Evolutionary conservation across 306 rosid genomes (phyloP).

Genomic region (Citrullus mucosospermus): DNA sequence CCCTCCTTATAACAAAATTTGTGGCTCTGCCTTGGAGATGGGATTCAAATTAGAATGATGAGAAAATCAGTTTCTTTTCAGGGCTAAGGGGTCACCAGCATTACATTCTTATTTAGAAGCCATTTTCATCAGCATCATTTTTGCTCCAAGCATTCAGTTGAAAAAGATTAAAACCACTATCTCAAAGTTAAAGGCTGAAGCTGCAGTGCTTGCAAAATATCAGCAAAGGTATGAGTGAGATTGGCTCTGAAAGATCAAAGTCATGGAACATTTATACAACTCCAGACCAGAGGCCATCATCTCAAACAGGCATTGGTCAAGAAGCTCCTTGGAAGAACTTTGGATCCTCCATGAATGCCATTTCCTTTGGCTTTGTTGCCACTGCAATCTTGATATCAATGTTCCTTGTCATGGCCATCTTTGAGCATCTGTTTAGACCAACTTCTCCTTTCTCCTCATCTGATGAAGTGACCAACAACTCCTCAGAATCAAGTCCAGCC

Average conservation of each 20-base stretch:
- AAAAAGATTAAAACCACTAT: not conserved
- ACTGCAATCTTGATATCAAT: constrained; percentile 85
- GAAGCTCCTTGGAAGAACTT: constrained; percentile 63
- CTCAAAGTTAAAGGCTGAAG: not conserved
- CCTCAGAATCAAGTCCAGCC: constrained; percentile 26
- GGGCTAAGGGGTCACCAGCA: not conserved
- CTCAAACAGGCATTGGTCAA: constrained; percentile 41
- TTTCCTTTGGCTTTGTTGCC: constrained; percentile 88
- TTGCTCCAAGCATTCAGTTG: not conserved
- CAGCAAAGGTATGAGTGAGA: constrained; percentile 32
- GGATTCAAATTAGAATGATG: not conserved
- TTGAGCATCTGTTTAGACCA: constrained; percentile 79
- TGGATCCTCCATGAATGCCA: constrained; percentile 85
- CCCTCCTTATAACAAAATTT: not conserved
- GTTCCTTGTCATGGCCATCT: constrained; percentile 91
- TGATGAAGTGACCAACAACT: constrained; percentile 21
- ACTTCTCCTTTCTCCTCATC: constrained; percentile 46
- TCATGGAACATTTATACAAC: constrained; percentile 53
- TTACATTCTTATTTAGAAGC: not conserved
- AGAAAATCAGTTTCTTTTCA: constrained; percentile 1
- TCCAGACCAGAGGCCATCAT: constrained; percentile 41
- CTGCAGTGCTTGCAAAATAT: not conserved
- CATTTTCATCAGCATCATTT: not conserved
- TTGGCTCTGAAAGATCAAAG: constrained; percentile 41
- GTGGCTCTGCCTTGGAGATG: not conserved